These are phyloP conservation scores for Chamaecyparis obtusa DNA, from an alignment of 75 land plant genomes.

Conservation along the genomic window DNA sequence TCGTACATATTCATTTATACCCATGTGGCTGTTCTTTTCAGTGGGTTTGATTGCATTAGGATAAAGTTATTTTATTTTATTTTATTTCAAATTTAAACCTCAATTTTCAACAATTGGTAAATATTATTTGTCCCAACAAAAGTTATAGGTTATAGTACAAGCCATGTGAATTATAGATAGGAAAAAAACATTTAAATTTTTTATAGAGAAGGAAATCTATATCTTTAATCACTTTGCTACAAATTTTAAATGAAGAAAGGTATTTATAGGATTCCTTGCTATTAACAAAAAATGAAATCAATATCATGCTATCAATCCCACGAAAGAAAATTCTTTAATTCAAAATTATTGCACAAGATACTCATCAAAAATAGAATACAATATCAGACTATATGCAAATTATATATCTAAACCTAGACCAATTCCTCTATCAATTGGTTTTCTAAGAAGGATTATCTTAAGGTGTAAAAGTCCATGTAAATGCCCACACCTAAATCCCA, in stretches of 20 bases:
- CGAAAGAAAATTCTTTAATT: neutral
- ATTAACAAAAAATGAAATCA: neutral
- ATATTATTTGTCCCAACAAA: too few relatives aligned
- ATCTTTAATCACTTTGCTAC: neutral
- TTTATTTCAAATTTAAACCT: too few relatives aligned
- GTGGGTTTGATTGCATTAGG: too few relatives aligned
- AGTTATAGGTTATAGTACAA: too few relatives aligned
- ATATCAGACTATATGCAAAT: neutral
- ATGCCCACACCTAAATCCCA: constrained; percentile 95
- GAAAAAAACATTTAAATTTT: neutral
- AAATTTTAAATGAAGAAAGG: neutral
- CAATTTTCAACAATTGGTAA: too few relatives aligned
- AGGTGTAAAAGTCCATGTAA: constrained; percentile 63
- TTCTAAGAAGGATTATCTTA: constrained; percentile 54
- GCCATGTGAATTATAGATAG: neutral
- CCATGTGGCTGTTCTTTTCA: too few relatives aligned
- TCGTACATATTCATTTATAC: too few relatives aligned
- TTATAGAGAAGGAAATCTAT: constrained; percentile 4
- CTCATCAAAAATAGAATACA: neutral
- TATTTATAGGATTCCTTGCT: neutral
- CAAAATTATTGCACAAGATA: neutral
- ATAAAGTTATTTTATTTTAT: too few relatives aligned
- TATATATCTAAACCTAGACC: constrained; percentile 45
- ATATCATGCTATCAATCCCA: neutral
- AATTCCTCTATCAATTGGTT: constrained; percentile 33